phyloP scores from a whole-genome alignment of 345 rosid species.

The Melaleuca quinquenervia region DNA sequence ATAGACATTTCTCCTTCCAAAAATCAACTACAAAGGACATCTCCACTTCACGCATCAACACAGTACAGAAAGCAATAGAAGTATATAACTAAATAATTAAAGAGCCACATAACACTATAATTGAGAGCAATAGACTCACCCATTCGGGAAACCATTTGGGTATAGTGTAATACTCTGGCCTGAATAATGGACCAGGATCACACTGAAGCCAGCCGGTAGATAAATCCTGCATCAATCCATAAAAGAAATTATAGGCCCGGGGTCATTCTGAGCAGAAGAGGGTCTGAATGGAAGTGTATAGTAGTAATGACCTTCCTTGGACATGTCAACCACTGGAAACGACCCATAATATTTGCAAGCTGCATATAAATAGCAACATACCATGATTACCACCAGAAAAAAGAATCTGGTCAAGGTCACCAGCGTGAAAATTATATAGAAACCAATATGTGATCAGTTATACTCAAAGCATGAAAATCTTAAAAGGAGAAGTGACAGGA shows the following conservation, averaged over 20 bases:
- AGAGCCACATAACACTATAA: neutral
- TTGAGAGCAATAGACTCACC: constrained; percentile 25
- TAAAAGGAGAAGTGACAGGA: neutral
- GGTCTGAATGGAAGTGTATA: neutral
- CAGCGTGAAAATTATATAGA: neutral
- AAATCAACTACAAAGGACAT: neutral
- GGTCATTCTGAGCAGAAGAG: neutral
- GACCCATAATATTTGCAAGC: constrained; percentile 89
- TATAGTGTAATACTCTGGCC: constrained; percentile 54
- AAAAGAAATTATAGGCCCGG: neutral
- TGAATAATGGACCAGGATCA: constrained; percentile 89
- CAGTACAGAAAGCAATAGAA: neutral
- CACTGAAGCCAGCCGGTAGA: constrained; percentile 92
- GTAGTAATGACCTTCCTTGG: constrained; percentile 66
- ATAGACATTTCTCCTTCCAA: neutral
- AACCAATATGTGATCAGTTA: neutral
- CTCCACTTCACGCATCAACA: neutral
- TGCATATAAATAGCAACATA: constrained; percentile 20
- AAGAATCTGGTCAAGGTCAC: neutral
- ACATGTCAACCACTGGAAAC: constrained; percentile 91
- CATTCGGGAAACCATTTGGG: constrained; percentile 60
- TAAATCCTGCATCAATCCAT: constrained; percentile 48
- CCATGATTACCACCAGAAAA: neutral
- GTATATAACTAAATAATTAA: neutral
- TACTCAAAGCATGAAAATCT: neutral